phyloP scores from a whole-genome alignment of 371 early-diverging fungal genomes.

The Amoeboaphelidium protococcarum region DNA sequence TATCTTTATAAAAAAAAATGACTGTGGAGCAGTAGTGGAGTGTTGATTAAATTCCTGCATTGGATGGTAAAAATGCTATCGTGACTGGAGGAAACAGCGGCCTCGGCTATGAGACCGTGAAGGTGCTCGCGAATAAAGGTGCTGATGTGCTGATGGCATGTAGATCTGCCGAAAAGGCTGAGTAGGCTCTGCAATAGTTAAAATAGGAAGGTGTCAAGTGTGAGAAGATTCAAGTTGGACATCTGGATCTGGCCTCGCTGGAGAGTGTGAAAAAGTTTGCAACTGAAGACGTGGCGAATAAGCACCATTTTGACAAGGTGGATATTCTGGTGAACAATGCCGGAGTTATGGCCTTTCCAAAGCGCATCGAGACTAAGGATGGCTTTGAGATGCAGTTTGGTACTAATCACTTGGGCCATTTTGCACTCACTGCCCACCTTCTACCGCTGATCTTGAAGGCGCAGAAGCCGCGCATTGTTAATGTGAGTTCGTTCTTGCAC shows the following conservation, averaged over 20 bases:
- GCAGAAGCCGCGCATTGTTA: slow-evolving; percentile 27
- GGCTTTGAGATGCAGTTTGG: slow-evolving; percentile 4
- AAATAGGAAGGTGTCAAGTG: neutral
- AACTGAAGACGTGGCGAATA: neutral
- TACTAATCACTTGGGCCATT: neutral
- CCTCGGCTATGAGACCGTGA: slow-evolving; percentile 4
- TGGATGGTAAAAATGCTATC: neutral
- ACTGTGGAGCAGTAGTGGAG: too few species aligned
- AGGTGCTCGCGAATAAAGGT: slow-evolving; percentile 3
- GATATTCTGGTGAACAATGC: slow-evolving; percentile 4
- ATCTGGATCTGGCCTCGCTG: slow-evolving; percentile 26
- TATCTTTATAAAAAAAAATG: too few species aligned
- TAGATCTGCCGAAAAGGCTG: neutral
- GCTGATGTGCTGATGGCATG: slow-evolving; percentile 1
- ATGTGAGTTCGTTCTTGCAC: slow-evolving; percentile 16
- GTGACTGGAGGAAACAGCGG: slow-evolving; percentile 9
- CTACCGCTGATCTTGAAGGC: too few species aligned
- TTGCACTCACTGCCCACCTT: neutral
- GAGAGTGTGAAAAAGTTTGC: slow-evolving; percentile 23
- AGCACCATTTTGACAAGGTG: neutral
- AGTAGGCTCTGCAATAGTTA: neutral
- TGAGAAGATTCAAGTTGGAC: slow-evolving; percentile 15
- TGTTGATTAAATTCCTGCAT: neutral
- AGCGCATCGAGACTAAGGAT: slow-evolving; percentile 1
- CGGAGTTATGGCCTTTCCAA: slow-evolving; percentile 1